Evolutionary conservation across 192 early-diverging fungal species (phyloP).

Genomic region (Coemansia sp.): DNA sequence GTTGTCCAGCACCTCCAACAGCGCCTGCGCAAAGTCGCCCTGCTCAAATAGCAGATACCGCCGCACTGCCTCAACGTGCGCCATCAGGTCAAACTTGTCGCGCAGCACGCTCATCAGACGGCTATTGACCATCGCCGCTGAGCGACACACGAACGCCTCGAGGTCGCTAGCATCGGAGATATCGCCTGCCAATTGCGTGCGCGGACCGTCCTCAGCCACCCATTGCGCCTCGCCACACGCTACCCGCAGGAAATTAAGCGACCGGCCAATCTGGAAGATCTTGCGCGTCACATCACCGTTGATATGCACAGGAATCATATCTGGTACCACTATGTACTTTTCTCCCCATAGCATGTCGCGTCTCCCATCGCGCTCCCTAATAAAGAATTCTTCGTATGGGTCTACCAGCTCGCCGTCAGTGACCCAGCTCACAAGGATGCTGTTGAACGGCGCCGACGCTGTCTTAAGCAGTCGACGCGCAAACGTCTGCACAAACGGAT

Average conservation of each 20-base stretch:
- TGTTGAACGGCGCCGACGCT: slow-evolving; percentile 84
- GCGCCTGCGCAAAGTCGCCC: slow-evolving; percentile 90
- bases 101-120: slow-evolving; percentile 80
- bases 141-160: slow-evolving; percentile 71
- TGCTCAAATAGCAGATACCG: slow-evolving; percentile 88
- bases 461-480: slow-evolving; percentile 71
- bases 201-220: slow-evolving; percentile 42
- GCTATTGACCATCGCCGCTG: slow-evolving; percentile 69
- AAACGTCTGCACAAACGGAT: slow-evolving; percentile 82
- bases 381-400: slow-evolving; percentile 91
- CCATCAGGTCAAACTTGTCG: slow-evolving; percentile 75
- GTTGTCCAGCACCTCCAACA: slow-evolving; percentile 77
- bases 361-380: slow-evolving; percentile 56
- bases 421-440: slow-evolving; percentile 88
- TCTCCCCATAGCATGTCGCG: slow-evolving; percentile 80
- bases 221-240: slow-evolving; percentile 64
- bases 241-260: slow-evolving; percentile 77
- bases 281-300: slow-evolving; percentile 73
- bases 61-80: slow-evolving; percentile 84
- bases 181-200: slow-evolving; percentile 53
- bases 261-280: slow-evolving; percentile 85
- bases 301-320: slow-evolving; percentile 90
- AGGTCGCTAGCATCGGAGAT: slow-evolving; percentile 61
- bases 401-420: slow-evolving; percentile 93
- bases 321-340: slow-evolving; percentile 70